Percentiles rank a stretch among this genome's conserved stretches.
These are phyloP conservation scores for Eucalyptus pauciflora DNA, from an alignment of 345 rosid species.

Conservation along the genomic window DNA sequence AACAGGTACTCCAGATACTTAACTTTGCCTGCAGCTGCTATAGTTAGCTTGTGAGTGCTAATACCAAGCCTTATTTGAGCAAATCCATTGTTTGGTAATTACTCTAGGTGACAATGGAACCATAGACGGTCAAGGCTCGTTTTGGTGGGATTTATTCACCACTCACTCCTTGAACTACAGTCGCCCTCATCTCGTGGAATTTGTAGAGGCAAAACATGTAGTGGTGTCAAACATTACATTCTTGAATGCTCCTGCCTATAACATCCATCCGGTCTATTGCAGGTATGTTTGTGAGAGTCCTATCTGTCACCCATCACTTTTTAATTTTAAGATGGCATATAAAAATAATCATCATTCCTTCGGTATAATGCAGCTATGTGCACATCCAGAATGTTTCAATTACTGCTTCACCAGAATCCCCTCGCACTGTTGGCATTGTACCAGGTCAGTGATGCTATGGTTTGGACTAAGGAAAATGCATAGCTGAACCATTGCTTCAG, in stretches of 20 bases:
- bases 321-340: background rate
- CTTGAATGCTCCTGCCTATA: slow-evolving; percentile 70
- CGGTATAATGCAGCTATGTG: slow-evolving; percentile 35
- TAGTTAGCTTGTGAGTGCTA: background rate
- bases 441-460: slow-evolving; percentile 34
- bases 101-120: slow-evolving; percentile 80
- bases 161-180: slow-evolving; percentile 62
- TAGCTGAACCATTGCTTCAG: too few species aligned
- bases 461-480: background rate
- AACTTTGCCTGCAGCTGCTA: background rate
- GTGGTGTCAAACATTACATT: slow-evolving; percentile 82
- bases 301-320: background rate
- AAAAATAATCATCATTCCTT: background rate
- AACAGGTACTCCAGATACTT: slow-evolving; percentile 1
- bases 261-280: slow-evolving; percentile 89
- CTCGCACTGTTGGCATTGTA: slow-evolving; percentile 61
- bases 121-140: slow-evolving; percentile 83
- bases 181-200: slow-evolving; percentile 87
- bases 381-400: slow-evolving; percentile 49
- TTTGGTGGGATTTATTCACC: slow-evolving; percentile 84
- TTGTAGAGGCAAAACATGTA: slow-evolving; percentile 39
- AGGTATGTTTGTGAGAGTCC: slow-evolving; percentile 20
- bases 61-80: background rate
- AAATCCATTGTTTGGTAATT: background rate
- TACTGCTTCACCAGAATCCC: slow-evolving; percentile 49